Evolutionary conservation across 1,284 basidiomycete species (phyloP), one percentile per base, ranked within the genome.

Genomic region (Puccinia novopanici): DNA sequence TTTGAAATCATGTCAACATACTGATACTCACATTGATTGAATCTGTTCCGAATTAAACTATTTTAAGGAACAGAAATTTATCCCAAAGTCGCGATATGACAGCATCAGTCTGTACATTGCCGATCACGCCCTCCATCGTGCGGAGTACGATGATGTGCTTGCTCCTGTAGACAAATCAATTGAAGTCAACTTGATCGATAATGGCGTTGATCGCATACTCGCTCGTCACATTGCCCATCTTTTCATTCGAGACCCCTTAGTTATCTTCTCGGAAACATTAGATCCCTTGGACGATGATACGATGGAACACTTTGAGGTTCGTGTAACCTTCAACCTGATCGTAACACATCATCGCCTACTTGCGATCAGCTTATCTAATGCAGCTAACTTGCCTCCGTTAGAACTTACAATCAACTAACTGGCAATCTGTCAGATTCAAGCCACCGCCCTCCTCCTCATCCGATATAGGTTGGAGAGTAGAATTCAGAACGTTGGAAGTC

Each of bases 341-440:
- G 30, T 57, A n/a, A 13, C 42, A 13, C 27, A n/a, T 68, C 13
- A 50, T 12, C 13, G n/a, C 34, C 27, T 42, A 61, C 27, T 50
- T n/a, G 19, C 54, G 22, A 55, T 30, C 45, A 13, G 34, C 59
- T 40, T 40, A 63, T 34, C 3, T 12, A 54, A 24, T 59, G 1
- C 54, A 45, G 50, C 67, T 19, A 15, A 6, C 48, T 79, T 40
- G 19, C 17, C n/a, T 54, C 42, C 13, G 34, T 13, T 82, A 94
- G 92, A 99, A 98, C 85, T 91, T 99, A 50, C 97, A 99, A 90
- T 97, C 95, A 8, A 99, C 97, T 12, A 99, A 99, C 86, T 99
- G 97, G 97, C 97, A 99, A 87, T 98, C 97, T 0, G 89, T 99
- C 79, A 91, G 97, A 45, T 99, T 99, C 89, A 99, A 99, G 86